These are phyloP conservation scores for Gnaphalium uliginosum DNA, from an alignment of 129 eudicot genomes.

Conservation along the genomic window DNA sequence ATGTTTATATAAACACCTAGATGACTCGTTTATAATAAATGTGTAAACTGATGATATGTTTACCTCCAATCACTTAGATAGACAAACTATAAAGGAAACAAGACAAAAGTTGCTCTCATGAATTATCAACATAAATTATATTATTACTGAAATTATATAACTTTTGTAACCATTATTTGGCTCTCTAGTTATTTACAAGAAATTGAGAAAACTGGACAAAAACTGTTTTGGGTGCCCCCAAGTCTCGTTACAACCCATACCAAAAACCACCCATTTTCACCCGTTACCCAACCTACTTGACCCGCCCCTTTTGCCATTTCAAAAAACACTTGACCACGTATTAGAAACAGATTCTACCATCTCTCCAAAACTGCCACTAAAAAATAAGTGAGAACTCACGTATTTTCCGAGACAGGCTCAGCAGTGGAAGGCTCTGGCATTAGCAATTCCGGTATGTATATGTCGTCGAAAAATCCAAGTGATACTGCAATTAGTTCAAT, in stretches of 20 bases:
- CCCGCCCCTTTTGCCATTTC: not conserved
- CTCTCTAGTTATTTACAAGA: too few species aligned
- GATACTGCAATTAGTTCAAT: conserved; percentile 58
- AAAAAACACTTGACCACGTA: not conserved
- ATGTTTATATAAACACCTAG: not conserved
- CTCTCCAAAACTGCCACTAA: not conserved
- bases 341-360: not conserved
- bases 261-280: not conserved
- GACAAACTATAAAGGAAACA: too few species aligned
- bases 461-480: conserved; percentile 93
- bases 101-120: too few species aligned
- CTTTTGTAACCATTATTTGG: too few species aligned
- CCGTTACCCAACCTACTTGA: not conserved
- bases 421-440: conserved; percentile 55
- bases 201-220: not conserved
- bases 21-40: not conserved
- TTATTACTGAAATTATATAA: not conserved
- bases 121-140: not conserved
- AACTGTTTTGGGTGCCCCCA: not conserved
- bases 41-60: not conserved
- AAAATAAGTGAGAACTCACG: conserved; percentile 45
- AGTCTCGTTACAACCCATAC: not conserved
- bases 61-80: not conserved
- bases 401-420: conserved; percentile 49
- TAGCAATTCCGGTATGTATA: conserved; percentile 67